Base-by-base conservation (phyloP, 495 filamentous ascomycete species). In the Lophium mytilinum region DNA sequence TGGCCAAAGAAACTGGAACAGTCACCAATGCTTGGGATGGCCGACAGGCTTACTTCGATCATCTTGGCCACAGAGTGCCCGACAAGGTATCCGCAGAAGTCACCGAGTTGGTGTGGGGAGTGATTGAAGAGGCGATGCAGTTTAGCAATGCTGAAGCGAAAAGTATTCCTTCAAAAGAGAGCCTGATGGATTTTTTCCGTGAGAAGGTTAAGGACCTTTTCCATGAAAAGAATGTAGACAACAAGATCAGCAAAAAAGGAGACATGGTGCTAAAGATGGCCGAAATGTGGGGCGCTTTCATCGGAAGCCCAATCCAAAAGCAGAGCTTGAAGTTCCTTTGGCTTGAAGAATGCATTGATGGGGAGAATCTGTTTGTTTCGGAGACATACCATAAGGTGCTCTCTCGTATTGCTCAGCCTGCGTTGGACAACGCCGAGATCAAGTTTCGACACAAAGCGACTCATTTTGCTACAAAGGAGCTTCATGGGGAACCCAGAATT, bases 251-350 rank as follows among this genome's bases (percentile, higher is more conserved):
- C 30, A 71, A 66, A 54, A 66, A 76, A 52, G 61, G 67, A 64
- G 14, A 78, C 77, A 56, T 76, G 80, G 68, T 89, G 0, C 68
- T 90, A 12, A 78, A 88, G 53, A 74, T 87, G 65, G 78, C 83
- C 17, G 80, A 84, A 52, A 76, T 88, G 51, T 98, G 93, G 93
- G 92, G 92, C 1, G 80, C 83, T 3, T 95, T 93, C 69, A 85
- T 96, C 18, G 93, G 93, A 9, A 88, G 86, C 45, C 77, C 81
- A 15, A 77, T 95, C 42, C 75, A 79, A 53, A 80, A 69, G 42
- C 93, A 98, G 65, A 95, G 90, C 69, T 66, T 98, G 53, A 93
- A 86, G 67, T 95, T 89, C 72, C 94, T 96, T 64, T 92, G 85
- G 78, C 67, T 98, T n/a, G 93, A 98, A 70, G 90, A 96, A 72